These are phyloP conservation scores for Didymella exigua DNA, from an alignment of 2,329 filamentous ascomycete genomes.

Conservation along the genomic window DNA sequence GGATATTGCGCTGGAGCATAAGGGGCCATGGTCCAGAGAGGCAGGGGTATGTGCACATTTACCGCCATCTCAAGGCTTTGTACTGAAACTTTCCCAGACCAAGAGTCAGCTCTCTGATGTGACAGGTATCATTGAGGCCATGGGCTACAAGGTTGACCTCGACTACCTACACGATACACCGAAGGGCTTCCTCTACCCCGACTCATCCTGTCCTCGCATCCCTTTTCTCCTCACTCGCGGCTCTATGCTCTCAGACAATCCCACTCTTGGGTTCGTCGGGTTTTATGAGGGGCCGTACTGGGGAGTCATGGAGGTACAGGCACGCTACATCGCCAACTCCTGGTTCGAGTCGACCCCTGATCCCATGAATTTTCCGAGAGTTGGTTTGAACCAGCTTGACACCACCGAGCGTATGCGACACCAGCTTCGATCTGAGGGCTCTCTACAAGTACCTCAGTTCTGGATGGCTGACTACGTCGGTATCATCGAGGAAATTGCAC, in stretches of 20 bases:
- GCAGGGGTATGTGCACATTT: background rate
- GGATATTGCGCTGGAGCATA: constrained; percentile 19
- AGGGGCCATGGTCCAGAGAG: constrained; percentile 20
- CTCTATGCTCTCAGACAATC: constrained; percentile 65
- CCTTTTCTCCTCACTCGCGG: constrained; percentile 69
- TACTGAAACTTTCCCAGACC: constrained; percentile 17
- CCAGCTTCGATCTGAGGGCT: constrained; percentile 35
- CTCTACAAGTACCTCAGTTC: constrained; percentile 67
- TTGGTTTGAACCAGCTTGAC: constrained; percentile 25
- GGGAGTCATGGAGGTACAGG: constrained; percentile 88
- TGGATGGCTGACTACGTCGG: constrained; percentile 84
- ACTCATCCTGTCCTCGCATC: constrained; percentile 59
- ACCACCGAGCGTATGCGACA: constrained; percentile 52
- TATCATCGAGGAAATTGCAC: constrained; percentile 72
- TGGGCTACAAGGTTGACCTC: constrained; percentile 72
- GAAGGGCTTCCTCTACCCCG: constrained; percentile 63
- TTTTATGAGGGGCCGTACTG: constrained; percentile 86
- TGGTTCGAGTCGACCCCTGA: constrained; percentile 56
- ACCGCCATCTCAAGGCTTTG: background rate
- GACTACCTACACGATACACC: constrained; percentile 66
- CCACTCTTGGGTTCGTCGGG: constrained; percentile 76
- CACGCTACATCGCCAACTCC: constrained; percentile 66
- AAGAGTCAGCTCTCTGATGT: constrained; percentile 18
- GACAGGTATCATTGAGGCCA: constrained; percentile 72
- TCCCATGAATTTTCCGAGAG: constrained; percentile 6